phyloP scores from a whole-genome alignment of 2,329 filamentous ascomycete species.

The Ophiostoma angusticollis region DNA sequence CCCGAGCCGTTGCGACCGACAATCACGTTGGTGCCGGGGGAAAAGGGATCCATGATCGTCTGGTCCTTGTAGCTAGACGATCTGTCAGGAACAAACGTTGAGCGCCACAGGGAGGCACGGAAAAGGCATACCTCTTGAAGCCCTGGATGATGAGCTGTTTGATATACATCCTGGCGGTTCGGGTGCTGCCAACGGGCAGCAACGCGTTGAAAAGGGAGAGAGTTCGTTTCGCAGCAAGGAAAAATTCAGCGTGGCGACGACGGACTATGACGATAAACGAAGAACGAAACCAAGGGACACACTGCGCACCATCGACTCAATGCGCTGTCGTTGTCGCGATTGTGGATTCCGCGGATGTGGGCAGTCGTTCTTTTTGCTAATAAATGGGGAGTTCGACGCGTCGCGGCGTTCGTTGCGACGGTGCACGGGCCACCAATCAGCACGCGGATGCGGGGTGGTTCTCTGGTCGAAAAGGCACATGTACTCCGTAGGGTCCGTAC shows the following conservation, averaged over 20 bases:
- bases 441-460: too few species aligned
- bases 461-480: too few species aligned
- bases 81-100: constrained; percentile 16
- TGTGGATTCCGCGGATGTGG: constrained; percentile 6
- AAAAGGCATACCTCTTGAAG: constrained; percentile 72
- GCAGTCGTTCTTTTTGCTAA: constrained; percentile 5
- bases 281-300: background rate
- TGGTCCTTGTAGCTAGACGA: constrained; percentile 87
- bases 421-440: constrained; percentile 12
- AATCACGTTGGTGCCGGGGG: constrained; percentile 93
- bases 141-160: constrained; percentile 99
- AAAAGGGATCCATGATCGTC: constrained; percentile 96
- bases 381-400: constrained; percentile 14
- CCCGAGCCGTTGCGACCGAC: constrained; percentile 98
- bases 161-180: constrained; percentile 68
- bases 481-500: too few species aligned
- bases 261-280: too few species aligned
- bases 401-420: constrained; percentile 8
- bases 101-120: too few species aligned
- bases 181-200: constrained; percentile 19
- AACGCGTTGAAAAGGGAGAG: constrained; percentile 3
- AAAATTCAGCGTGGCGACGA: background rate
- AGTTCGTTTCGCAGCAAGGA: background rate
- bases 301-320: constrained; percentile 2
- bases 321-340: constrained; percentile 8